Conservation (phyloP, 441 rosid species). For the Gossypium laxum region DNA sequence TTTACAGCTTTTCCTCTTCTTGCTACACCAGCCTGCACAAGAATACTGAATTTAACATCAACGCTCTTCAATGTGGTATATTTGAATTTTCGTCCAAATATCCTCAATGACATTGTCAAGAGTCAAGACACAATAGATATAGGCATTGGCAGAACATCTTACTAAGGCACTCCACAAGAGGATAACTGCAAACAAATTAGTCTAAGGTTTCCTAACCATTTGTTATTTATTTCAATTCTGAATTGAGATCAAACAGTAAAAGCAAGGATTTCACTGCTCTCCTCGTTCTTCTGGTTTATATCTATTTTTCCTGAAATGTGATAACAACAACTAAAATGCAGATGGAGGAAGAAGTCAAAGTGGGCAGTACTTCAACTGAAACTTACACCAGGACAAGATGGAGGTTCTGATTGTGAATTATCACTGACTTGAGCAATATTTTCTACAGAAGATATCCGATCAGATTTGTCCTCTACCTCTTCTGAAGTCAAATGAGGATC, state of each 20-base stretch:
- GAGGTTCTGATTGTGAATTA: conserved; percentile 2
- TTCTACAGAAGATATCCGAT: conserved; percentile 5
- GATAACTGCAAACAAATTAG: not conserved
- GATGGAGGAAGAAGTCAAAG: not conserved
- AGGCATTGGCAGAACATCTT: not conserved
- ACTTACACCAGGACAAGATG: conserved; percentile 11
- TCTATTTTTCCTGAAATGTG: not conserved
- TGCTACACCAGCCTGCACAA: conserved; percentile 8
- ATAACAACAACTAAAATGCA: not conserved
- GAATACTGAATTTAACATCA: conserved; percentile 5
- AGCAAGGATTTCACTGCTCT: not conserved
- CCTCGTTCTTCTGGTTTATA: not conserved
- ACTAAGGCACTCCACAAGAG: not conserved
- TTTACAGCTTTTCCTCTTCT: conserved; percentile 5
- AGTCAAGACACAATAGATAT: not conserved
- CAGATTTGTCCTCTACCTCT: conserved; percentile 8
- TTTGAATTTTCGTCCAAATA: not conserved
- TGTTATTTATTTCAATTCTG: not conserved
- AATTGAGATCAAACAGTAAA: not conserved
- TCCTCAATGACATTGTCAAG: not conserved
- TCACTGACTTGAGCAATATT: conserved; percentile 6
- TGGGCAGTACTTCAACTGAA: not conserved
- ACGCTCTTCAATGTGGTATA: not conserved
- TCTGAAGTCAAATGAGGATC: conserved; percentile 4
- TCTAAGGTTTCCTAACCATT: not conserved